Evolutionary conservation across 1,284 basidiomycete species (phyloP), one percentile per base, ranked within the genome.

Genomic region (Ceratobasidium papillatum): DNA sequence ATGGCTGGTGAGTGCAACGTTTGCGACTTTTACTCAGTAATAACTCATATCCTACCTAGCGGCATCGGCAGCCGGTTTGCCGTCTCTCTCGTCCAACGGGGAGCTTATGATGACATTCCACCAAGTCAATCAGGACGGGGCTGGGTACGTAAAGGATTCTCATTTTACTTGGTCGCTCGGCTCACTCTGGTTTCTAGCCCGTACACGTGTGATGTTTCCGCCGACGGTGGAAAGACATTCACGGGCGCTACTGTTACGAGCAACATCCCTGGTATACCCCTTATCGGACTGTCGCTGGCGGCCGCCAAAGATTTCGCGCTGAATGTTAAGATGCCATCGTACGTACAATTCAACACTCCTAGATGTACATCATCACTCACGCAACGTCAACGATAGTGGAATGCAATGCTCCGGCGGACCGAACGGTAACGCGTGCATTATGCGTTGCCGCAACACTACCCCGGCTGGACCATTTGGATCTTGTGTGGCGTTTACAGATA

Each of bases 281-380:
- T 65, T 27, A 27, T 62, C 22, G 75, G 75, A 12, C 74, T 80
- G 62, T 79, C 77, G 17, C 30, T 64, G 8, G 78, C 79, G 22
- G 76, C 64, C 22, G 79, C 79, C 14, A 76, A 75, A 47, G 77
- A 79, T 76, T 79, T 80, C 74, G 61, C 75, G 0, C 76, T 79
- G 41, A 76, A 75, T 9, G 76, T 68, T 14, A 59, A 77, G 56
- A 74, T 76, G 32, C 78, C 78, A 22, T 78, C 77, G 78, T 72
- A 64, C 14, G 69, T 78, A 43, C 25, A 17, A 17, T 30, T 5
- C 45, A 8, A n/a, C 3, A 43, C 1, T 69, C 34, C 30, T 45
- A 64, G 30, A 34, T 9, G 36, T 17, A 11, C 11, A 27, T 14
- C 8, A 14, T 52, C 3, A 65, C 49, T 32, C 32, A 22, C n/a